Percentiles rank a stretch among this genome's conserved stretches.
Evolutionary conservation across 2,329 filamentous ascomycete genomes (phyloP).

Genomic region (Neonectria punicea): DNA sequence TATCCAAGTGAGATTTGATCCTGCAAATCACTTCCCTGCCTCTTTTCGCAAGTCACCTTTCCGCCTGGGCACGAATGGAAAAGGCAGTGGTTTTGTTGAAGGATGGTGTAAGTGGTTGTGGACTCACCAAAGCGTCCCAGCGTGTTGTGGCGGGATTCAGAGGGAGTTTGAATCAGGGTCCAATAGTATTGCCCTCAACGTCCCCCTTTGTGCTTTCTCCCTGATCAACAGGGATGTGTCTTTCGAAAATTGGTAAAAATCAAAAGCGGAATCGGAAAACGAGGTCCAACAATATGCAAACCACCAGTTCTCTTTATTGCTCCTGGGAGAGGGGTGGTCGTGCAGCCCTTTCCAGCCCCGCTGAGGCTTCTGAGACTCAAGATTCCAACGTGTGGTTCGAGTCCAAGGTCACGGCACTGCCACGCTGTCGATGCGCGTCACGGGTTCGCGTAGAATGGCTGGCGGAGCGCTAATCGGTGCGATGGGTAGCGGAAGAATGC

Average conservation of each 20-base stretch:
- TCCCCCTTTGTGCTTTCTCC: conserved; percentile 12
- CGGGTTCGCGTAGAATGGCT: conserved; percentile 26
- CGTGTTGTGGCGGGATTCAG: not conserved
- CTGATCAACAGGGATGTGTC: conserved; percentile 17
- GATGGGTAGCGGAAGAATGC: conserved; percentile 34
- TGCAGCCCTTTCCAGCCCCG: conserved; percentile 38
- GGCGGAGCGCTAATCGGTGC: conserved; percentile 19
- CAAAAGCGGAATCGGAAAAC: conserved; percentile 31
- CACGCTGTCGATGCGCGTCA: conserved; percentile 38
- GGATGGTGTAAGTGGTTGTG: conserved; percentile 20
- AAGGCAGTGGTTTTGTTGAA: not conserved
- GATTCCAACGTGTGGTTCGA: conserved; percentile 39
- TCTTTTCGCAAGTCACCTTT: not conserved
- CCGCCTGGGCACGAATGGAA: too few species aligned
- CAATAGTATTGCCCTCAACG: conserved; percentile 6
- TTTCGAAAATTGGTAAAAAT: conserved; percentile 32
- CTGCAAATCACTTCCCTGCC: not conserved
- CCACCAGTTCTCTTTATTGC: conserved; percentile 41
- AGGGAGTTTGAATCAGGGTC: conserved; percentile 1
- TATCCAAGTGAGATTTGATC: not conserved
- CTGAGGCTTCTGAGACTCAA: conserved; percentile 41
- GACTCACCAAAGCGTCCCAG: conserved; percentile 25
- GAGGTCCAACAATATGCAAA: conserved; percentile 33
- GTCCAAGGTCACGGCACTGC: conserved; percentile 33
- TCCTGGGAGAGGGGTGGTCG: conserved; percentile 25